These are phyloP conservation scores for Spathaspora arborariae DNA, from an alignment of 805 yeast genomes.

Conservation along the genomic window DNA sequence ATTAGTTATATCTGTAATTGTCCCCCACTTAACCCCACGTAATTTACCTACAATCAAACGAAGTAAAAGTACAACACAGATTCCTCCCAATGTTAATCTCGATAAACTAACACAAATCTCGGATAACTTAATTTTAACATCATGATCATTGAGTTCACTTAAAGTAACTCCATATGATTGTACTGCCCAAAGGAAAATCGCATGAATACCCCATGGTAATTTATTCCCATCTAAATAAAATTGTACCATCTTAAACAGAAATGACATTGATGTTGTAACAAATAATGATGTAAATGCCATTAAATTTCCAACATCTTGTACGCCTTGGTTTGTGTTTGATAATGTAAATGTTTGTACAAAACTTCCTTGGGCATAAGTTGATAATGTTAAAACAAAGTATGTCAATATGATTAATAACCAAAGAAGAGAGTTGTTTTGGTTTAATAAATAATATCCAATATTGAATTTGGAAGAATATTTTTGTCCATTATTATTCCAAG, in stretches of 20 bases:
- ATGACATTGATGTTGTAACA: conserved; percentile 41
- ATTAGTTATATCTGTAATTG: conserved; percentile 31
- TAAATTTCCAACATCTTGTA: conserved; percentile 21
- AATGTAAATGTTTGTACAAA: conserved; percentile 17
- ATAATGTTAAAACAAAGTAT: conserved; percentile 20
- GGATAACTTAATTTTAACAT: conserved; percentile 16
- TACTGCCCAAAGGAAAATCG: conserved; percentile 19
- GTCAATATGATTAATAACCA: conserved; percentile 50
- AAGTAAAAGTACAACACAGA: conserved; percentile 23
- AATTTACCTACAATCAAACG: conserved; percentile 26
- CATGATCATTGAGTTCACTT: conserved; percentile 2
- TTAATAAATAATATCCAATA: conserved; percentile 40
- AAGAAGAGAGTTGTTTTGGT: conserved; percentile 23
- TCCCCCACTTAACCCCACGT: conserved; percentile 20
- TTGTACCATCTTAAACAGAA: conserved; percentile 54
- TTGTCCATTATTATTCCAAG: conserved; percentile 91
- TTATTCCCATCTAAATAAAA: conserved; percentile 51
- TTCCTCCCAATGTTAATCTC: conserved; percentile 17
- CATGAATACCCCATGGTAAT: conserved; percentile 33
- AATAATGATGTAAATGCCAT: conserved; percentile 45
- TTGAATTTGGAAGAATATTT: conserved; percentile 48
- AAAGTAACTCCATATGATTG: conserved; percentile 8
- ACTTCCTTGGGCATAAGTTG: conserved; percentile 23
- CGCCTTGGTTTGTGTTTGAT: conserved; percentile 6
- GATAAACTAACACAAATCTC: conserved; percentile 23